Percentiles rank a stretch among this genome's conserved stretches.
phyloP scores from a whole-genome alignment of 1,284 basidiomycete species.

The Fomitopsis pinicola region DNA sequence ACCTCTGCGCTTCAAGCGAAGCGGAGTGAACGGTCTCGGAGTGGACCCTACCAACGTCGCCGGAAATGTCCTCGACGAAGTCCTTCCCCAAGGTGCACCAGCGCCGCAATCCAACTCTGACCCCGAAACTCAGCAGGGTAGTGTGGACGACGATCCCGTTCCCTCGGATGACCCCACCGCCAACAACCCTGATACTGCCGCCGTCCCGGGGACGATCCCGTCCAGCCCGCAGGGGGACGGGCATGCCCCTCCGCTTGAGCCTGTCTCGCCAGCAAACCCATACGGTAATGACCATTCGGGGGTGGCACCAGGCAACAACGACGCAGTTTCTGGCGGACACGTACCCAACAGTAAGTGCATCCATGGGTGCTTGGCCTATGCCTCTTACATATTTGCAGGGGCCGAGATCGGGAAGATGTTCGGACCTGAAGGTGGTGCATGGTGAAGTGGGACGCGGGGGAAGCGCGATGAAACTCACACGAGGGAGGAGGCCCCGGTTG shows the following conservation, averaged over 20 bases:
- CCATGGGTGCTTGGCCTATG: background rate
- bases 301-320: background rate
- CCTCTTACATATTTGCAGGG: background rate
- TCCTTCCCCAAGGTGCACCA: background rate
- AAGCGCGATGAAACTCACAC: background rate
- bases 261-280: background rate
- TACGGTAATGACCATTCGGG: background rate
- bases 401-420: background rate
- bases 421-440: background rate
- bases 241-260: background rate
- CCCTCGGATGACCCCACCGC: background rate
- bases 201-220: background rate
- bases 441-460: background rate
- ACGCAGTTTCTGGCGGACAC: background rate
- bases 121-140: background rate
- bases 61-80: background rate
- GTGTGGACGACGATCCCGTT: background rate
- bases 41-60: background rate
- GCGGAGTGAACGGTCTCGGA: background rate
- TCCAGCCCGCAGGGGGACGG: background rate
- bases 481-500: background rate
- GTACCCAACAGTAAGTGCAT: background rate
- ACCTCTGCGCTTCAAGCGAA: constrained; percentile 4
- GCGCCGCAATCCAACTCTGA: background rate
- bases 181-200: background rate